These are phyloP conservation scores for Vitis hybrid DNA, from an alignment of 177 flowering plant genomes.

Conservation along the genomic window DNA sequence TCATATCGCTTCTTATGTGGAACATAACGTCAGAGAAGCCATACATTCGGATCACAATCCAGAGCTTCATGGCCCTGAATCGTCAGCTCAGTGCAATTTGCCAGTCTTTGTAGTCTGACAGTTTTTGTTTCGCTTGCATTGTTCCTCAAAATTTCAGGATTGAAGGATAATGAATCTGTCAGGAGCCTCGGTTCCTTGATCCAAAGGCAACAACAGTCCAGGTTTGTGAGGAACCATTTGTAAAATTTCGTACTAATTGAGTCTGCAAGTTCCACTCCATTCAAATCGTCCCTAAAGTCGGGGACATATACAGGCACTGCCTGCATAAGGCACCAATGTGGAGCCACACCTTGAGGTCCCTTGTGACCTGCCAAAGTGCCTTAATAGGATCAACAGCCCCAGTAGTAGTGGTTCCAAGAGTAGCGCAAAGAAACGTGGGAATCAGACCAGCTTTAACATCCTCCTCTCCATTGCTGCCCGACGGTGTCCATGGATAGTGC, in stretches of 20 bases:
- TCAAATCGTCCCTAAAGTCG: neutral
- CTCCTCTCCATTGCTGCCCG: neutral
- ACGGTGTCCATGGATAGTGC: slow-evolving; percentile 5
- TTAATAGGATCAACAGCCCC: slow-evolving; percentile 17
- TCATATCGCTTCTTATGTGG: too few species aligned
- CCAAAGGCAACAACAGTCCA: slow-evolving; percentile 36
- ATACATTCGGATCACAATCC: slow-evolving; percentile 24
- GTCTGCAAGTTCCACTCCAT: slow-evolving; percentile 16
- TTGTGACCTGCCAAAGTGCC: slow-evolving; percentile 3
- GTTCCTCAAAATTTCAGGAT: slow-evolving; percentile 20
- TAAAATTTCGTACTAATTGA: slow-evolving; percentile 24
- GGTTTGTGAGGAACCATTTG: slow-evolving; percentile 24
- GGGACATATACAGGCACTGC: slow-evolving; percentile 28
- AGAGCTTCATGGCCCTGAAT: slow-evolving; percentile 19
- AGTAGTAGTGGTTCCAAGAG: slow-evolving; percentile 14
- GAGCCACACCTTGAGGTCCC: neutral
- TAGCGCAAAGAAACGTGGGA: slow-evolving; percentile 16
- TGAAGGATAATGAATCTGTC: slow-evolving; percentile 8
- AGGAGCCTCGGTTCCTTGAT: slow-evolving; percentile 14
- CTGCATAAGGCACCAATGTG: slow-evolving; percentile 25
- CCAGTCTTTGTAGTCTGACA: slow-evolving; percentile 36
- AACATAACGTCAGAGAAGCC: slow-evolving; percentile 7
- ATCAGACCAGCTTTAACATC: slow-evolving; percentile 17
- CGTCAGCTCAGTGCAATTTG: slow-evolving; percentile 26
- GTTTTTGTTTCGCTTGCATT: slow-evolving; percentile 9